A percentile compares a stretch with the other conserved stretches of the same genome.
phyloP scores from a whole-genome alignment of 148 eudicot genomes.

The Euryodendron excelsum region DNA sequence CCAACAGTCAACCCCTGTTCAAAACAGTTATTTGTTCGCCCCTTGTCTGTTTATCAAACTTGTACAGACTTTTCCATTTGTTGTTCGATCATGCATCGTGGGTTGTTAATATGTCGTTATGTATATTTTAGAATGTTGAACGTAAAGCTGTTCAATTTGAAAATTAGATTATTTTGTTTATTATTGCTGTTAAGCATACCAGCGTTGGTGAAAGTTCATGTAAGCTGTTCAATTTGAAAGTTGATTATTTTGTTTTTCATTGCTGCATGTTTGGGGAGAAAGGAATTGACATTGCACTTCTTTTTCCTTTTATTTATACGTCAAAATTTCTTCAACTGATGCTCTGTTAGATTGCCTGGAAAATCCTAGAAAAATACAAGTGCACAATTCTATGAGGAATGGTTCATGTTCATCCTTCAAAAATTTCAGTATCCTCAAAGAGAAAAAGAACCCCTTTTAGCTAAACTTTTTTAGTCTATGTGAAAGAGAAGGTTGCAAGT shows the following conservation, averaged over 20 bases:
- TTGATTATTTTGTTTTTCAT: not conserved
- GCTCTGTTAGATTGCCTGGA: not conserved
- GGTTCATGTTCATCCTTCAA: too few species aligned
- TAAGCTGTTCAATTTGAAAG: not conserved
- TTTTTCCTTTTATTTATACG: too few species aligned
- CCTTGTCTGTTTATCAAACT: slow-evolving; percentile 18
- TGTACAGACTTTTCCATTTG: slow-evolving; percentile 35
- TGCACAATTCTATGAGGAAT: not conserved
- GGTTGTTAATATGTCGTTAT: slow-evolving; percentile 14
- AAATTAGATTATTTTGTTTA: not conserved
- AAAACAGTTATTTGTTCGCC: slow-evolving; percentile 28
- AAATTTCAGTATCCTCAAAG: too few species aligned
- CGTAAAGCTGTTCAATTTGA: slow-evolving; percentile 9
- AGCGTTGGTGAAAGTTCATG: not conserved
- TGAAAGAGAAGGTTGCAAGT: too few species aligned
- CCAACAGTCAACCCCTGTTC: slow-evolving; percentile 15
- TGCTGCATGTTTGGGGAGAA: not conserved
- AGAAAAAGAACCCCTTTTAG: too few species aligned
- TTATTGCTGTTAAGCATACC: not conserved
- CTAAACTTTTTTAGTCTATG: too few species aligned
- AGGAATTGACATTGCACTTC: too few species aligned
- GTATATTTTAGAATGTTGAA: slow-evolving; percentile 15
- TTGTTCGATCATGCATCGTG: not conserved
- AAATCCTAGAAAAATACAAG: not conserved
- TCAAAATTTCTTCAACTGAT: not conserved